Base-by-base conservation (phyloP, 495 filamentous ascomycete genomes). In the Penicillium dipodomyicola region DNA sequence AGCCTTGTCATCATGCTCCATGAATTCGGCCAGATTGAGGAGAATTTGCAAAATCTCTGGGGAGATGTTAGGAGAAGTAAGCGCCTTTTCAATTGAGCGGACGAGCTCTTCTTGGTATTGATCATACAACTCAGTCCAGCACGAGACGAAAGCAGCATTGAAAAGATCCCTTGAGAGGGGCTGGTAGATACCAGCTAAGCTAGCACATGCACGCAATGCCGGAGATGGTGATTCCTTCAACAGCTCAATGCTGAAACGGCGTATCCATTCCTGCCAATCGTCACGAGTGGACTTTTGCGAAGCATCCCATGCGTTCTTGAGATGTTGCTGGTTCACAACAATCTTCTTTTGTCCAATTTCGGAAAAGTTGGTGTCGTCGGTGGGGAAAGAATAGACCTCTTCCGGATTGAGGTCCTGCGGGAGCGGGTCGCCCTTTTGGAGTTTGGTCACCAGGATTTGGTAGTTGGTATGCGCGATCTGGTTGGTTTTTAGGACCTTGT, bases 251-350 rank as follows among this genome's bases (percentile, higher is more conserved):
- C 92, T 96, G 69, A 97, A 96, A 22, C 96, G 82, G 49, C 95
- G 83, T 70, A 97, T 96, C 94, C 94, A 99, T 71, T 99, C 94
- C 59, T 95, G 89, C 94, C 94, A 99, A 71, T 99, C 94, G 67
- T 99, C 94, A 47, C 89, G 85, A 2, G 94, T 99, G 17, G 94
- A 96, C 68, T 96, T 94, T 52, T 94, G 89, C 35, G 85, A 90
- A 4, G 95, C 91, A 62, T 97, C 95, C 94, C 95, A 99, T 1
- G 95, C 94, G 58, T 90, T 90, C 69, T 96, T 96, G 10, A 99
- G 80, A 77, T 99, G 94, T 64, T 97, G 90, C 51, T 96, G 92
- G 62, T 97, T 99, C 53, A 96, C 89, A 35, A 92, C 90, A 48
- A 96, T 80, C 73, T 97, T 96, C 80, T 96, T 97, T 49, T 87